Percentiles rank a stretch among this genome's conserved stretches.
Conservation (phyloP, 2,329 filamentous ascomycete genomes). For the Diplodia corticola region DNA sequence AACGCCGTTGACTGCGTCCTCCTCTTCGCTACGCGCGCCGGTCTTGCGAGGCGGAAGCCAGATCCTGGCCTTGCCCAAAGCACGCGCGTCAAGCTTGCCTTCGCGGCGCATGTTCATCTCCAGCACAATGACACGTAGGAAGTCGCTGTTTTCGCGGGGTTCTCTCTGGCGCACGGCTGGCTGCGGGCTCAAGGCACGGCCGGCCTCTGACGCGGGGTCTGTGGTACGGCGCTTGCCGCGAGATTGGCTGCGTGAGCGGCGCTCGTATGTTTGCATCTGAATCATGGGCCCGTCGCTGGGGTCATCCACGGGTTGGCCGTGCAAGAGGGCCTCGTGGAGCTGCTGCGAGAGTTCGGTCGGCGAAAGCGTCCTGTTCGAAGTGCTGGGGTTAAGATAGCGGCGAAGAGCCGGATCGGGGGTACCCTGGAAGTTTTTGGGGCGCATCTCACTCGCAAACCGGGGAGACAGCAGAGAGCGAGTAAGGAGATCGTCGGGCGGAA, state of each 20-base stretch:
- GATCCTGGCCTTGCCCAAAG: slow-evolving; percentile 56
- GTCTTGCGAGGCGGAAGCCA: slow-evolving; percentile 60
- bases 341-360: slow-evolving; percentile 42
- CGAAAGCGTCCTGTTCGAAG: slow-evolving; percentile 32
- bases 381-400: slow-evolving; percentile 61
- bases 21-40: slow-evolving; percentile 31
- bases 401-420: slow-evolving; percentile 59
- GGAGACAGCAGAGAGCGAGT: slow-evolving; percentile 61
- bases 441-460: slow-evolving; percentile 60
- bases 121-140: slow-evolving; percentile 63
- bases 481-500: slow-evolving; percentile 60
- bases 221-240: slow-evolving; percentile 37
- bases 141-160: slow-evolving; percentile 63
- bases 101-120: slow-evolving; percentile 68
- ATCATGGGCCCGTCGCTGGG: slow-evolving; percentile 54
- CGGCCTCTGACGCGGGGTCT: slow-evolving; percentile 47
- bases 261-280: slow-evolving; percentile 63
- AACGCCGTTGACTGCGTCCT: slow-evolving; percentile 32
- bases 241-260: slow-evolving; percentile 34
- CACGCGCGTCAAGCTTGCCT: slow-evolving; percentile 60
- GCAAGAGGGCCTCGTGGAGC: slow-evolving; percentile 40
- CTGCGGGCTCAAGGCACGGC: slow-evolving; percentile 42
- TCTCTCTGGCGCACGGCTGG: slow-evolving; percentile 59
- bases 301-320: slow-evolving; percentile 29
- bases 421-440: slow-evolving; percentile 55